Evolutionary conservation across 2,329 filamentous ascomycete genomes (phyloP).

Genomic region (Chrysoporthe puriensis): DNA sequence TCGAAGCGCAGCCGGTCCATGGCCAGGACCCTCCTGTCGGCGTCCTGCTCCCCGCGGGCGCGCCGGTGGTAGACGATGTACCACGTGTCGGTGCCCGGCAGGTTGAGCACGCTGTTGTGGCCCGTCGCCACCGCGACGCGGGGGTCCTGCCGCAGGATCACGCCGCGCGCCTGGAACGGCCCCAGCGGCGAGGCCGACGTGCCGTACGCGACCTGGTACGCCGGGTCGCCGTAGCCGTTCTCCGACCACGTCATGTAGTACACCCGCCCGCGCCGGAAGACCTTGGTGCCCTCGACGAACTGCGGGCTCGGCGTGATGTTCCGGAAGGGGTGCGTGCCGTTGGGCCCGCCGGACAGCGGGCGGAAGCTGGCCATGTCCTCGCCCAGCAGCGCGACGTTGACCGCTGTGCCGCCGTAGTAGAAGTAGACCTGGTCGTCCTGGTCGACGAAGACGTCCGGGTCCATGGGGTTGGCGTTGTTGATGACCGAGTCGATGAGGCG

Average conservation of each 20-base stretch:
- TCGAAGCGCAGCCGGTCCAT: constrained; percentile 20
- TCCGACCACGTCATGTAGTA: constrained; percentile 30
- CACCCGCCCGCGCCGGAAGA: constrained; percentile 16
- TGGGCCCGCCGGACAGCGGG: not conserved
- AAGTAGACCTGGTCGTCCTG: constrained; percentile 44
- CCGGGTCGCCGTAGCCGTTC: constrained; percentile 25
- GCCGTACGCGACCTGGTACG: constrained; percentile 24
- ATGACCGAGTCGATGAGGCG: constrained; percentile 47
- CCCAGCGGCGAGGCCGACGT: constrained; percentile 21
- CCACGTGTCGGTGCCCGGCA: constrained; percentile 26
- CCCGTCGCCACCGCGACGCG: constrained; percentile 20
- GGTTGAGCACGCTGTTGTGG: constrained; percentile 24
- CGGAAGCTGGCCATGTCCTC: constrained; percentile 23
- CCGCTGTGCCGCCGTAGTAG: constrained; percentile 20
- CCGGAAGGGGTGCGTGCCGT: constrained; percentile 9
- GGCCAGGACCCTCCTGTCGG: constrained; percentile 14
- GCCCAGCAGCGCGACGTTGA: constrained; percentile 21
- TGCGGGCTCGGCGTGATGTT: constrained; percentile 13
- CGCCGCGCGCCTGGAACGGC: constrained; percentile 10
- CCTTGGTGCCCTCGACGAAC: constrained; percentile 23
- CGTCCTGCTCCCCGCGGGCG: constrained; percentile 11
- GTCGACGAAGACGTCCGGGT: constrained; percentile 48
- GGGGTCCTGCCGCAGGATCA: constrained; percentile 16
- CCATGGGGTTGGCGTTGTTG: constrained; percentile 51
- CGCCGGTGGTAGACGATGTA: constrained; percentile 24